Evolutionary conservation across 306 rosid genomes (phyloP).

Genomic region (Gynostemma pentaphyllum): DNA sequence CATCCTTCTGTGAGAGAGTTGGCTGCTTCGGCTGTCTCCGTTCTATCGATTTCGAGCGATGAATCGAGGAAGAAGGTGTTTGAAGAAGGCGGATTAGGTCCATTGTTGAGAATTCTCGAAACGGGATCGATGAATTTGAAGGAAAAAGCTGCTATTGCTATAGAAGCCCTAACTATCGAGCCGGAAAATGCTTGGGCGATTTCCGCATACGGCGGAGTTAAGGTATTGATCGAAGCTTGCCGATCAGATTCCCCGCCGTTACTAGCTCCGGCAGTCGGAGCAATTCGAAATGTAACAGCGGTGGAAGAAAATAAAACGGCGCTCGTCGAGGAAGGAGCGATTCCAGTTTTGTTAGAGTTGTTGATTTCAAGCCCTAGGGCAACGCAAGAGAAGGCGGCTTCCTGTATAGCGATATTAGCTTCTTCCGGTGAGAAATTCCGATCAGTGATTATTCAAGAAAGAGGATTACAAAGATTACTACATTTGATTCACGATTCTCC

Average conservation of each 20-base stretch:
- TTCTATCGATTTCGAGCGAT: slow-evolving; percentile 29
- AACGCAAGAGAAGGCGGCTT: slow-evolving; percentile 35
- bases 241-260: slow-evolving; percentile 37
- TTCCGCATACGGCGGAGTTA: slow-evolving; percentile 43
- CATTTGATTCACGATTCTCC: slow-evolving; percentile 34
- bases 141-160: slow-evolving; percentile 38
- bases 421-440: slow-evolving; percentile 38
- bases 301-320: slow-evolving; percentile 30
- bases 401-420: slow-evolving; percentile 27
- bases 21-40: slow-evolving; percentile 26
- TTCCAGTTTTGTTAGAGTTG: slow-evolving; percentile 31
- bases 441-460: slow-evolving; percentile 28
- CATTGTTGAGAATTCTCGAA: slow-evolving; percentile 31
- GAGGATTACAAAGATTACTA: slow-evolving; percentile 34
- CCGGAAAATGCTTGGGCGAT: slow-evolving; percentile 48
- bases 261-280: slow-evolving; percentile 31
- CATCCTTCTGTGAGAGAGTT: slow-evolving; percentile 29
- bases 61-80: slow-evolving; percentile 31
- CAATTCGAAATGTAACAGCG: slow-evolving; percentile 27
- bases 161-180: slow-evolving; percentile 35
- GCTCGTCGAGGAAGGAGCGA: slow-evolving; percentile 41
- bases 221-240: slow-evolving; percentile 30
- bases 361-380: slow-evolving; percentile 23
- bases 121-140: slow-evolving; percentile 23
- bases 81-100: slow-evolving; percentile 46